Base-by-base conservation (phyloP, 2,329 filamentous ascomycete genomes). In the Ustulina deusta region DNA sequence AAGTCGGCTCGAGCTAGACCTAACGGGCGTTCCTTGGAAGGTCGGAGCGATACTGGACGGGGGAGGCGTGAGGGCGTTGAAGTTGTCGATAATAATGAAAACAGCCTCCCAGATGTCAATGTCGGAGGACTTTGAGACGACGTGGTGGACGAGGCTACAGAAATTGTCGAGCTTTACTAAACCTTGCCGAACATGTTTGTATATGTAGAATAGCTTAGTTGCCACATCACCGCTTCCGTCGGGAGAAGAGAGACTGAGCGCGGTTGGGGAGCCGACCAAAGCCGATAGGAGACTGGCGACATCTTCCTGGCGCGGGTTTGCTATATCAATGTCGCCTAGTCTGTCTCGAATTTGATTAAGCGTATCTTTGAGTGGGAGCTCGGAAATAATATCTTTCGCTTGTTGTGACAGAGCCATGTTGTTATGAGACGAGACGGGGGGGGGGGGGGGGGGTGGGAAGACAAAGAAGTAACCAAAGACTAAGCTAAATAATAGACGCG, bases 361-460 rank as follows among this genome's bases (percentile, higher is more conserved):
- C 52, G 65, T 55, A 56, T 57, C 58, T 34, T 66, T 52, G 17
- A 66, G 52, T n/a, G n/a, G n/a, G n/a, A n/a, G n/a, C n/a, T n/a
- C n/a, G n/a, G n/a, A n/a, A n/a, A n/a, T n/a, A n/a, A 62, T 36
- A 49, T 49, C 20, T 49, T 49, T 49, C 20, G 46, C 46, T 49
- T 49, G 46, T 49, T 49, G 46, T 49, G 46, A 49, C 20, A 49
- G 46, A 49, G 46, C 46, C 25, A 49, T 49, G 46, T 49, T 27
- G 46, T 49, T 49, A 49, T 49, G 46, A 49, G 46, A 27, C 20
- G 46, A 27, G 46, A 49, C 6, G 46, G 46, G 46, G 46, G 25
- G 46, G 46, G n/a, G n/a, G n/a, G n/a, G n/a, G n/a, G n/a, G n/a
- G n/a, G n/a, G n/a, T 49, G 22, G 46, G 15, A 20, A 46, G 42